Evolutionary conservation across 306 rosid species (phyloP).

Genomic region (Cucumis melo): DNA sequence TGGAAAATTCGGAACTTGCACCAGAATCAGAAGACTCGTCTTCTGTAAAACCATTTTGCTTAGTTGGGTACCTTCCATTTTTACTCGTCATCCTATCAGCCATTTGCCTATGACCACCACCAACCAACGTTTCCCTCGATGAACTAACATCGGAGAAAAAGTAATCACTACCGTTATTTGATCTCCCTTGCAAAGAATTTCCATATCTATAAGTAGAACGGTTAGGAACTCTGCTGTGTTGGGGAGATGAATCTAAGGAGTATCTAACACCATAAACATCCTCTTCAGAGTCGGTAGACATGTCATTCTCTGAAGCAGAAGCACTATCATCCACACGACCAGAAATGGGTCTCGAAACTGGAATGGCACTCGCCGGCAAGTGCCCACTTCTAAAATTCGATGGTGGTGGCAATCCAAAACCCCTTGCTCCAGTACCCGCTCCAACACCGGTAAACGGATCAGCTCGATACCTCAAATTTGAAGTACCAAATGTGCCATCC

Average conservation of each 20-base stretch:
- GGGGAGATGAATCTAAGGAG: conserved; percentile 82
- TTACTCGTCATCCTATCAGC: conserved; percentile 22
- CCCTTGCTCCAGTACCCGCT: conserved; percentile 34
- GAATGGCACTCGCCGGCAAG: conserved; percentile 55
- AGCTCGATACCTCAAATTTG: conserved; percentile 34
- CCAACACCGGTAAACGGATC: conserved; percentile 43
- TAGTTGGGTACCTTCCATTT: conserved; percentile 24
- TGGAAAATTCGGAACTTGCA: conserved; percentile 76
- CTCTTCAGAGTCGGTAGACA: conserved; percentile 51
- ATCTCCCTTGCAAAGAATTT: conserved; percentile 21
- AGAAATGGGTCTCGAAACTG: conserved; percentile 24
- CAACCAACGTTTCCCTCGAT: conserved; percentile 62
- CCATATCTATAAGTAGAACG: conserved; percentile 27
- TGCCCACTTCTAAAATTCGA: conserved; percentile 88
- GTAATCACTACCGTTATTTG: conserved; percentile 46
- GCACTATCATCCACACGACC: conserved; percentile 31
- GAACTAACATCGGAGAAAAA: conserved; percentile 81
- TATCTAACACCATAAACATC: conserved; percentile 57
- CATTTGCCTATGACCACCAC: conserved; percentile 30
- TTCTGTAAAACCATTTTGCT: conserved; percentile 53
- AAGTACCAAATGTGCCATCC: conserved; percentile 28
- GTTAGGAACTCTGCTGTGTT: conserved; percentile 30
- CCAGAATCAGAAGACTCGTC: conserved; percentile 88
- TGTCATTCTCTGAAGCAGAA: conserved; percentile 59
- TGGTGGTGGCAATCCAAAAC: conserved; percentile 70